These are phyloP conservation scores for Termitomyces sp. DNA, from an alignment of 768 basidiomycete species.

Conservation along the genomic window DNA sequence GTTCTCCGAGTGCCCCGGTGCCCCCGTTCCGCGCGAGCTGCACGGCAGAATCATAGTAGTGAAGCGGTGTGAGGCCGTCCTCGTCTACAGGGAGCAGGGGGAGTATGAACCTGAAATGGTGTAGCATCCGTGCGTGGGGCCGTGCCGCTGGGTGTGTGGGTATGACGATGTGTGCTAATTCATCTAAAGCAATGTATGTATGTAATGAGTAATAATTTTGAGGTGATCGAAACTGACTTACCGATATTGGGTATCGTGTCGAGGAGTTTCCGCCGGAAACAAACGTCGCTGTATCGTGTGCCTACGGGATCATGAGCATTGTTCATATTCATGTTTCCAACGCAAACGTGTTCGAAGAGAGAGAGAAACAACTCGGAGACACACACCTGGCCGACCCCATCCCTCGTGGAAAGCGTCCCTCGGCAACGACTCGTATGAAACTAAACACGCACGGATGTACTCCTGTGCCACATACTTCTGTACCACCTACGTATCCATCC, in stretches of 20 bases:
- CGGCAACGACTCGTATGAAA: conserved; percentile 70
- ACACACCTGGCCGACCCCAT: conserved; percentile 68
- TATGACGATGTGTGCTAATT: conserved; percentile 66
- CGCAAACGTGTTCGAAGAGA: background rate
- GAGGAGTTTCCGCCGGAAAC: conserved; percentile 67
- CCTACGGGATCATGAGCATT: conserved; percentile 30
- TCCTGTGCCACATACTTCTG: conserved; percentile 70
- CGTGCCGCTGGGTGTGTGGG: conserved; percentile 68
- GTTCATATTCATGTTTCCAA: too few relatives aligned
- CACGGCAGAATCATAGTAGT: conserved; percentile 76
- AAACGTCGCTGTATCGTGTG: conserved; percentile 54
- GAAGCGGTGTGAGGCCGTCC: conserved; percentile 63
- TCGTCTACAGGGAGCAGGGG: conserved; percentile 60
- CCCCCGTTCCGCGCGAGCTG: conserved; percentile 63
- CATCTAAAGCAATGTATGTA: conserved; percentile 39
- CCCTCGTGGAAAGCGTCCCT: conserved; percentile 64
- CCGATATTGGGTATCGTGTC: conserved; percentile 71
- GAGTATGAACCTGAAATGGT: conserved; percentile 75
- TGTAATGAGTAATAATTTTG: background rate
- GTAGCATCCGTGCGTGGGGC: conserved; percentile 73
- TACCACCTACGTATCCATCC: conserved; percentile 43
- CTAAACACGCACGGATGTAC: conserved; percentile 69
- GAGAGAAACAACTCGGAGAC: background rate
- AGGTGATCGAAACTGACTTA: conserved; percentile 26
- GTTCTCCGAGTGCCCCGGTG: conserved; percentile 57